Base-by-base conservation (phyloP, 1,284 basidiomycete species). In the Phenoliferia sp. region DNA sequence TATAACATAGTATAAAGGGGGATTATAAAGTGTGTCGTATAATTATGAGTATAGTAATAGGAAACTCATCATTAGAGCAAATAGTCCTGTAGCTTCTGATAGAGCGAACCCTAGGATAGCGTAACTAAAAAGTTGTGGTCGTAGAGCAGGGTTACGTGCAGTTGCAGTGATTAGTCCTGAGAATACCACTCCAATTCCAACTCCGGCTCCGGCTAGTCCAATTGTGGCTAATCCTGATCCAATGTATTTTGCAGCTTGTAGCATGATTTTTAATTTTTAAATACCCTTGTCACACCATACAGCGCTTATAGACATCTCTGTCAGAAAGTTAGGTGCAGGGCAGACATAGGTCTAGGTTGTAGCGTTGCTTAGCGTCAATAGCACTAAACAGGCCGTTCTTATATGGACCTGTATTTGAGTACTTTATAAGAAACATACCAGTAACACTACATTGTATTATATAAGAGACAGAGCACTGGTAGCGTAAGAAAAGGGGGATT, bases 81-180 rank as follows among this genome's bases (percentile, higher is more conserved):
- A 76, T 64, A 76, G 69, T 59, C 74, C 74, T 68, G 75, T 76
- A 68, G 74, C 74, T 75, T 76, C 75, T 65, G 75, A 71, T 68
- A 76, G 73, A 57, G 67, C 67, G 67, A 76, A 76, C 59, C 75
- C 75, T 65, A 77, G 71, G 72, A 77, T 76, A 56, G 75, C 73
- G 67, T 76, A 77, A 63, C 74, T 75, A 71, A 78, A 78, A 67
- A 77, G 72, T 78, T 77, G 76, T 67, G 70, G 74, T 73, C 77
- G 77, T 64, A 77, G 65, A 48, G 73, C 74, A 62, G 77, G 77
- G 76, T 78, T 78, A 76, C 77, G 76, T 64, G 76, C 74, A 70
- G 75, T 74, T 69, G 73, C 73, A 64, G 73, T 65, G 62, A 78
- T 78, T 70, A 78, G 69, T 66, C 76, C 74, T 68, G 74, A 72